Percentiles rank a stretch among this genome's conserved stretches.
Conservation (phyloP, 345 rosid species). For the Hibiscus trionum region DNA sequence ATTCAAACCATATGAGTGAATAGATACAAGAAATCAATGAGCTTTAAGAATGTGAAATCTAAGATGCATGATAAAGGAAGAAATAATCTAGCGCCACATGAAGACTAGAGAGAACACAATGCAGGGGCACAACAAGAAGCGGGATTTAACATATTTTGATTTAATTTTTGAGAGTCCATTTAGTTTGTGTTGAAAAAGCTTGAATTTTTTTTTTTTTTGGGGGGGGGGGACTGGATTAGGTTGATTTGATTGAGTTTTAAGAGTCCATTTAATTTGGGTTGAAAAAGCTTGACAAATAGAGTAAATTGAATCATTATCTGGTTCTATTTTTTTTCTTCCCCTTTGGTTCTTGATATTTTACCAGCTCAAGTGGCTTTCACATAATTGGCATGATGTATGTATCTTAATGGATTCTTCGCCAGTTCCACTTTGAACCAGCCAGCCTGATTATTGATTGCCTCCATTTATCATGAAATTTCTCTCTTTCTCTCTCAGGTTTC, state of each 20-base stretch:
- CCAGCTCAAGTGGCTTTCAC: not conserved
- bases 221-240: not conserved
- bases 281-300: not conserved
- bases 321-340: not conserved
- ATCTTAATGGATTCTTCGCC: not conserved
- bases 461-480: not conserved
- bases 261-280: not conserved
- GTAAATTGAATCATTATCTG: not conserved
- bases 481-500: slow-evolving; percentile 50
- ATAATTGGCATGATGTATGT: no score
- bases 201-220: no score
- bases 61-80: not conserved
- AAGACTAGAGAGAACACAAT: not conserved
- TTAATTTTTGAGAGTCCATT: no score
- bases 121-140: not conserved
- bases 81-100: not conserved
- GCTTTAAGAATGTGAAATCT: not conserved
- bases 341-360: no score
- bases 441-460: not conserved
- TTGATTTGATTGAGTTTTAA: not conserved
- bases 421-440: not conserved
- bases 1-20: not conserved
- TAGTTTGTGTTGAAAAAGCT: no score
- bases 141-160: not conserved
- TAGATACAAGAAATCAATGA: not conserved